phyloP scores from a whole-genome alignment of 2,329 filamentous ascomycete species.

The Ophiosphaerella narmari region DNA sequence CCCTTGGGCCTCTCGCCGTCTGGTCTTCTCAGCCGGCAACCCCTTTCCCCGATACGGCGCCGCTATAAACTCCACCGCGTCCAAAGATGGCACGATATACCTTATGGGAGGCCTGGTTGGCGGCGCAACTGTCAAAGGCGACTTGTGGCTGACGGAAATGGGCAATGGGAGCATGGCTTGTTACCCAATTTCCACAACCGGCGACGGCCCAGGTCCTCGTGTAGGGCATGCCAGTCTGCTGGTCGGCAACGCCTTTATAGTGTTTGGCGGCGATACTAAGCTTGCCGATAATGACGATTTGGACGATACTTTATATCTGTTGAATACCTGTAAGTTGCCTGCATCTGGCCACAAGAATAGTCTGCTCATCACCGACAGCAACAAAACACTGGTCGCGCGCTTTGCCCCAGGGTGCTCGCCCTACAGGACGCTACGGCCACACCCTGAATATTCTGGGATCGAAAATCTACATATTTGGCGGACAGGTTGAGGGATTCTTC shows the following conservation, averaged over 20 bases:
- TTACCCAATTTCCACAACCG: conserved; percentile 87
- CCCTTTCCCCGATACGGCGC: conserved; percentile 97
- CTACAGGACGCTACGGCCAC: conserved; percentile 91
- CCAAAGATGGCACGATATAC: conserved; percentile 96
- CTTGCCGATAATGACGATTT: conserved; percentile 88
- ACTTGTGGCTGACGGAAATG: conserved; percentile 96
- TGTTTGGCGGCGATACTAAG: conserved; percentile 98
- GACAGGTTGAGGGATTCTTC: conserved; percentile 95
- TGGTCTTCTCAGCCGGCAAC: conserved; percentile 85
- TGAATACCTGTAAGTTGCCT: conserved; percentile 84
- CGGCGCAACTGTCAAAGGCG: conserved; percentile 92
- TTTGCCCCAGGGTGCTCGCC: conserved; percentile 81
- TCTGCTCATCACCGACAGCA: conserved; percentile 60
- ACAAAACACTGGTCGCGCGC: conserved; percentile 98
- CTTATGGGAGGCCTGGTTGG: conserved; percentile 97
- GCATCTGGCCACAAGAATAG: not conserved
- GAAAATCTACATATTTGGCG: conserved; percentile 96
- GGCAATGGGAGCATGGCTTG: conserved; percentile 81
- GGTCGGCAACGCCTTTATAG: conserved; percentile 98
- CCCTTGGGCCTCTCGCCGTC: conserved; percentile 89
- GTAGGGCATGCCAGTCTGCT: conserved; percentile 93
- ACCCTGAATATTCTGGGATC: conserved; percentile 95
- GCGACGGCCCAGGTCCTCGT: conserved; percentile 91
- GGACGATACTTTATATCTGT: conserved; percentile 92
- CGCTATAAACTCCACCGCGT: conserved; percentile 88